A percentile compares a stretch with the other conserved stretches of the same genome.
Evolutionary conservation across 1,139 yeast genomes (phyloP).

Genomic region (Yarrowia galli): DNA sequence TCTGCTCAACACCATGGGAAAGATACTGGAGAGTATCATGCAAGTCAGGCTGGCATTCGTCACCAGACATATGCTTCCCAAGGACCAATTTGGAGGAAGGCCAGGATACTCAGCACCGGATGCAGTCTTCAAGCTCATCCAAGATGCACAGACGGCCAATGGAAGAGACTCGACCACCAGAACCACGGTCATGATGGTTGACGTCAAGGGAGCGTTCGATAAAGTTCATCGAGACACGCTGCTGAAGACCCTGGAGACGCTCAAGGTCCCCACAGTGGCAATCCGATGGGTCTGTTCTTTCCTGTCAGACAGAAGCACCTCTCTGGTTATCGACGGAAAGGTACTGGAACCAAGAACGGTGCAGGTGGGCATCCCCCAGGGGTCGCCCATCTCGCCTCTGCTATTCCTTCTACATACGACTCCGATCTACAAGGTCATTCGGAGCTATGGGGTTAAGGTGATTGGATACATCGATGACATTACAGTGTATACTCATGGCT

Average conservation of each 20-base stretch:
- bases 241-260: not conserved
- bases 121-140: not conserved
- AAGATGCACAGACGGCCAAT: not conserved
- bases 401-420: not conserved
- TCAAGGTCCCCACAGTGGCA: not conserved
- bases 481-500: not conserved
- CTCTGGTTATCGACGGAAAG: not conserved
- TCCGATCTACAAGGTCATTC: not conserved
- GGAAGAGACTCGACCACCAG: not conserved
- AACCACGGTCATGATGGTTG: constrained; percentile 2
- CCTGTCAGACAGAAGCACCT: not conserved
- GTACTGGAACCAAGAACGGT: not conserved
- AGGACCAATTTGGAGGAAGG: not conserved
- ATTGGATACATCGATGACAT: constrained; percentile 6
- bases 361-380: constrained; percentile 4
- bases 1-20: not conserved
- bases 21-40: not conserved
- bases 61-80: not conserved
- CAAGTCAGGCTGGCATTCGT: not conserved
- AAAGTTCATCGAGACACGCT: constrained; percentile 7
- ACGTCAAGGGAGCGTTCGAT: not conserved
- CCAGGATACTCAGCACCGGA: not conserved
- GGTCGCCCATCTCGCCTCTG: not conserved
- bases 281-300: not conserved
- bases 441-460: not conserved